Conservation (phyloP, 2,329 filamentous ascomycete genomes). For the Monilinia fructicola region DNA sequence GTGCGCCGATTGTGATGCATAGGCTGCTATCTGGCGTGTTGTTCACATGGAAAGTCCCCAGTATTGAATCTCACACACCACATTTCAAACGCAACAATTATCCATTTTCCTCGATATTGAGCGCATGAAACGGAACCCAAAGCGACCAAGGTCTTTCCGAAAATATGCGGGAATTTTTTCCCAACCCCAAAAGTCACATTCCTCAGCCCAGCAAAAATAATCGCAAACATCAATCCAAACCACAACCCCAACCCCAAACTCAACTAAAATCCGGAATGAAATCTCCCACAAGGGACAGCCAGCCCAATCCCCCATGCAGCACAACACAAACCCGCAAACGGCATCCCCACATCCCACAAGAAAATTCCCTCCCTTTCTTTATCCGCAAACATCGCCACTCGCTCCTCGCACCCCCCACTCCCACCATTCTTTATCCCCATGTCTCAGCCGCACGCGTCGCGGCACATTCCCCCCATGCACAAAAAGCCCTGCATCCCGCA, state of each 20-base stretch:
- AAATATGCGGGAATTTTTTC: neutral
- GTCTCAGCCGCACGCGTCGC: conserved; percentile 10
- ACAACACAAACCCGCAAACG: neutral
- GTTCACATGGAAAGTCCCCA: neutral
- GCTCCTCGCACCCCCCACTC: neutral
- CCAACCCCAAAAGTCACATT: neutral
- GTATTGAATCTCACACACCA: neutral
- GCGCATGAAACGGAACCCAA: neutral
- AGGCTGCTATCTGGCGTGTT: neutral
- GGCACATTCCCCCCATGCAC: neutral
- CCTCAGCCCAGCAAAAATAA: neutral
- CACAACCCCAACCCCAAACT: no score
- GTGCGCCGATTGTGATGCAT: neutral
- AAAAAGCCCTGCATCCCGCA: conserved; percentile 2
- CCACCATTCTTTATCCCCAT: conserved; percentile 13
- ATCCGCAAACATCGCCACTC: conserved; percentile 14
- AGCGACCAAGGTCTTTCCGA: neutral
- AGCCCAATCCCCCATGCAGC: neutral
- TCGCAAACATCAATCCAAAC: neutral
- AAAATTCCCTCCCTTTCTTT: neutral
- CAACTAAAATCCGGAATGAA: no score
- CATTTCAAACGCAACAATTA: no score
- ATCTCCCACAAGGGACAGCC: no score
- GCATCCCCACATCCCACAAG: neutral
- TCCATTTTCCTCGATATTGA: rapidly evolving